Base-by-base conservation (phyloP, 768 basidiomycete genomes). In the Leccinum longicurvipes region DNA sequence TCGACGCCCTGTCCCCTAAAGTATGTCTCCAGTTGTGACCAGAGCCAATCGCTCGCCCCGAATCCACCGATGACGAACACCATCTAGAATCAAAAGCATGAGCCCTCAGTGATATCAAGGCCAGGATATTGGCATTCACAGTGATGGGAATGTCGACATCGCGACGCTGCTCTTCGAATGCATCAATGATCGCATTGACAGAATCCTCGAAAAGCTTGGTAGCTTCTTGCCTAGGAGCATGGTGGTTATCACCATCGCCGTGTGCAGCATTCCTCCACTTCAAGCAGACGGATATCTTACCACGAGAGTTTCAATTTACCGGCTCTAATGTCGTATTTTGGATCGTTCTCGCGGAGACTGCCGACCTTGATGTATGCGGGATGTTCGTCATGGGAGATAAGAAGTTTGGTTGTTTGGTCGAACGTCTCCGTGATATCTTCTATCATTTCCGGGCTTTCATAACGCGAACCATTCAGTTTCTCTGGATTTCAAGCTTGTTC, bases 41-140 rank as follows among this genome's bases (percentile, higher is more conserved):
- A 82, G 60, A 72, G 69, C 63, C 60, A 80, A 49, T 77, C 74
- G 47, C 69, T 81, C 4, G 78, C 75, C n/a, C 76, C 74, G 55
- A 81, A 81, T 0, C 78, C 80, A 19, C 82, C 80, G 2, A 82
- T 76, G 6, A 85, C 74, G 47, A 81, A 75, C 8, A 76, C 44
- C 54, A 54, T 62, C 60, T 62, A 46, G 4, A 25, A 8, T 42
- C 6, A 31, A 4, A 14, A 12, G 24, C 2, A 11, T 52, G 3
- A 48, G 39, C 2, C 10, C 11, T 14, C 6, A 4, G n/a, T 19
- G 9, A 11, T 8, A 32, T 28, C n/a, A 23, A 21, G 25, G 36
- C 15, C 1, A 3, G 4, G 41, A 32, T 12, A 44, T n/a, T 31
- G 11, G 19, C 7, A 60, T 69, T 12, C 31, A 73, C 76, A 3